phyloP scores from a whole-genome alignment of 148 eudicot genomes.

The Cornus suecica region DNA sequence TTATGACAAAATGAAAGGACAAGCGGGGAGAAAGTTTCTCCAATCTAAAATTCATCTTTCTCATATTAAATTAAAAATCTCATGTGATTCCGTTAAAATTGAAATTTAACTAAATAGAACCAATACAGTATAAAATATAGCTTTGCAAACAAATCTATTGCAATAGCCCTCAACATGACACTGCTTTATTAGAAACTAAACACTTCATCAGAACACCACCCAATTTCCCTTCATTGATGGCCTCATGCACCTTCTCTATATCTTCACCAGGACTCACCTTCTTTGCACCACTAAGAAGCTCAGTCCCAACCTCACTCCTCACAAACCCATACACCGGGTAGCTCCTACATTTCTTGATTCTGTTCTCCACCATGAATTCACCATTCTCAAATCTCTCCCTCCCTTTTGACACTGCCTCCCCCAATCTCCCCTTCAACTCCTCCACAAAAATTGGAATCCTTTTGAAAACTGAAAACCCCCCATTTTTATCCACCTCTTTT shows the following conservation, averaged over 20 bases:
- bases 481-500: neutral
- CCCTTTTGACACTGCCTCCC: neutral
- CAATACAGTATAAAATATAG: too few relatives aligned
- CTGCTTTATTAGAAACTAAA: neutral
- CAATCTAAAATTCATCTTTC: too few relatives aligned
- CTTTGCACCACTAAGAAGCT: constrained; percentile 7
- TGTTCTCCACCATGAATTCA: neutral
- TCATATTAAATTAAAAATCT: too few relatives aligned
- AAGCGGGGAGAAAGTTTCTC: too few relatives aligned
- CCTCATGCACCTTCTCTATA: constrained; percentile 11
- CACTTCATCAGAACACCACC: neutral
- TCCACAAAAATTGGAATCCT: neutral
- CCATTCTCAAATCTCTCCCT: neutral
- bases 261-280: constrained; percentile 12
- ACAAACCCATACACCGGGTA: constrained; percentile 4
- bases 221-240: constrained; percentile 7
- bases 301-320: constrained; percentile 8
- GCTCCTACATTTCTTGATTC: constrained; percentile 11
- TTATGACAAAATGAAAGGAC: too few relatives aligned
- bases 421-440: constrained; percentile 5
- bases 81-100: too few relatives aligned
- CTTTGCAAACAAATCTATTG: too few relatives aligned
- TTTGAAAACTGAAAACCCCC: neutral
- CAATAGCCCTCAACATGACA: too few relatives aligned
- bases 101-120: too few relatives aligned